phyloP scores from a whole-genome alignment of 805 yeast species.

The Yarrowia divulgata region DNA sequence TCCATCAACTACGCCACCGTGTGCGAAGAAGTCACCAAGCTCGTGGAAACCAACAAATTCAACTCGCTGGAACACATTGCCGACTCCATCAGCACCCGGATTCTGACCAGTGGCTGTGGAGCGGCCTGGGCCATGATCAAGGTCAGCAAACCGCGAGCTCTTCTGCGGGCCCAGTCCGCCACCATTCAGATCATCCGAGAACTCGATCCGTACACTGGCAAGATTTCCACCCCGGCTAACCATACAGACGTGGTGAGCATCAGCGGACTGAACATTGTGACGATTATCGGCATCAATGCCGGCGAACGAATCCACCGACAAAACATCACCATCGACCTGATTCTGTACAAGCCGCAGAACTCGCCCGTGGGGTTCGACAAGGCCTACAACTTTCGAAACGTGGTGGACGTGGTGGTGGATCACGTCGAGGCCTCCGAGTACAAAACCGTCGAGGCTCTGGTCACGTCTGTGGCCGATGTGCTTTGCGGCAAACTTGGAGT shows the following conservation, averaged over 20 bases:
- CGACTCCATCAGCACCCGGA: slow-evolving; percentile 55
- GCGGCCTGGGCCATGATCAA: slow-evolving; percentile 56
- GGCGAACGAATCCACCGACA: slow-evolving; percentile 87
- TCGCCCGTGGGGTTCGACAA: slow-evolving; percentile 21
- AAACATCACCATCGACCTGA: slow-evolving; percentile 66
- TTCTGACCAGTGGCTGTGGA: slow-evolving; percentile 53
- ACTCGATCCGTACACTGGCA: slow-evolving; percentile 40
- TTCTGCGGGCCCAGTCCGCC: slow-evolving; percentile 63
- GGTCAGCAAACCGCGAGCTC: slow-evolving; percentile 60
- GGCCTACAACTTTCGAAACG: slow-evolving; percentile 52
- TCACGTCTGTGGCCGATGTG: slow-evolving; percentile 69
- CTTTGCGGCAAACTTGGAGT: slow-evolving; percentile 56
- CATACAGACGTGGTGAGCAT: slow-evolving; percentile 54
- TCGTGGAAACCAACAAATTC: slow-evolving; percentile 55
- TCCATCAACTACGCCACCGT: slow-evolving; percentile 90
- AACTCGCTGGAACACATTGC: slow-evolving; percentile 56
- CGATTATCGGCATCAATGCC: slow-evolving; percentile 92
- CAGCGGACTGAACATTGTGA: slow-evolving; percentile 62
- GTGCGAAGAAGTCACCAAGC: slow-evolving; percentile 66
- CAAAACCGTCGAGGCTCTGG: slow-evolving; percentile 93
- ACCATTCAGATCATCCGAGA: slow-evolving; percentile 55
- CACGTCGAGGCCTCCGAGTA: slow-evolving; percentile 83
- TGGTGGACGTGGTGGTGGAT: slow-evolving; percentile 58
- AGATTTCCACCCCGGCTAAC: slow-evolving; percentile 40
- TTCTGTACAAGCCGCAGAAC: slow-evolving; percentile 51